Base-by-base conservation (phyloP, 1,284 basidiomycete genomes). In the Ganoderma boninense region DNA sequence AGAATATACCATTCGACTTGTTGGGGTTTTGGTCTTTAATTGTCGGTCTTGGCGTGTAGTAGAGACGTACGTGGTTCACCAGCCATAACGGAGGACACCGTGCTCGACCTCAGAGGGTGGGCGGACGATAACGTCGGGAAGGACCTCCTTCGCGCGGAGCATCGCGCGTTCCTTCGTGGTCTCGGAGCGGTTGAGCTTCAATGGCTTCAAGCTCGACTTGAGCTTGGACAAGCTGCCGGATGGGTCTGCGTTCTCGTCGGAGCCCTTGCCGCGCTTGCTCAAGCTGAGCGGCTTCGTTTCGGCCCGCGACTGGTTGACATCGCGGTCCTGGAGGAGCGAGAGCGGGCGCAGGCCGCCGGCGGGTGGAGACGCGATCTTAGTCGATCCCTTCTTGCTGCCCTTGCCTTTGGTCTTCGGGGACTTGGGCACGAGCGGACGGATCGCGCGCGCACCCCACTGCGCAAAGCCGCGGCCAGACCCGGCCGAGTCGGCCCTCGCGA, bases 301-400 rank as follows among this genome's bases (percentile, higher is more conserved):
- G 62, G 71, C 76, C n/a, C 40, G 67, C 71, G 66, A 73, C 65
- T 72, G 74, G 76, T 87, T 89, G 65, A 80, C 75, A 77, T 86
- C 82, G 73, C 87, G 87, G 73, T 90, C 86, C 79, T 88, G 86
- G 79, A 93, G 84, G 74, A 94, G 85, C 44, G 87, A 86, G 73
- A 93, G 85, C 68, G 85, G 87, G 74, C 88, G 90, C 75, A 90
- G 84, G 74, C 87, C 70, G 16, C 76, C 75, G 4, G 78, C 80
- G 59, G 85, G 83, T 64, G 83, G 80, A 67, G 78, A 79, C 72
- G 80, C 80, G 70, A 79, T 78, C 73, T 78, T 72, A 42, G 43
- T 3, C 13, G 35, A n/a, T 75, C 83, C 80, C 80, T 82, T 84
- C 75, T 84, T 81, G 49, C 84, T 77, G 13, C 29, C 54, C 76